Percentiles rank a stretch among this genome's conserved stretches.
Evolutionary conservation across 176 grass and related monocot genomes (phyloP).

Genomic region (Carex parvula): DNA sequence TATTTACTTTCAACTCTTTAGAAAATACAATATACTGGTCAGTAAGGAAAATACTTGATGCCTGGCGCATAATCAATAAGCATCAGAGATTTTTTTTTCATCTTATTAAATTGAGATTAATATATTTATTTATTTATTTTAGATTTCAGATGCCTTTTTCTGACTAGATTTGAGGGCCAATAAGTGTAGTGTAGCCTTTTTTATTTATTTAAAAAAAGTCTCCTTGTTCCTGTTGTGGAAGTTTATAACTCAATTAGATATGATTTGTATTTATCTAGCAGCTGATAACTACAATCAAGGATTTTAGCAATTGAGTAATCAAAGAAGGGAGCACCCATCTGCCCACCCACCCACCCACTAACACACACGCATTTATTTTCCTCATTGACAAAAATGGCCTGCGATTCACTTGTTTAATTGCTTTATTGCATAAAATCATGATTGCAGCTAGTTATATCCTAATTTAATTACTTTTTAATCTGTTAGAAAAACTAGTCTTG

Average conservation of each 20-base stretch:
- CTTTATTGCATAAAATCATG: background rate
- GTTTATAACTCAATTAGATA: background rate
- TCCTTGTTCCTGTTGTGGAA: background rate
- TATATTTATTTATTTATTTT: background rate
- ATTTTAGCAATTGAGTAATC: background rate
- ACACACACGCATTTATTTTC: background rate
- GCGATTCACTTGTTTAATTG: background rate
- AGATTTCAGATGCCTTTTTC: background rate
- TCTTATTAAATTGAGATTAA: background rate
- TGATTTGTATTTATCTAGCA: background rate
- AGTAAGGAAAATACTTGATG: too few relatives aligned
- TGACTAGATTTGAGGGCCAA: background rate
- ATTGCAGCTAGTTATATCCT: background rate
- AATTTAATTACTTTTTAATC: background rate
- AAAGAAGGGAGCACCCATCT: background rate
- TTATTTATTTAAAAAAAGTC: background rate
- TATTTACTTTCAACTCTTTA: constrained; percentile 9
- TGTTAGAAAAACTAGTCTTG: background rate
- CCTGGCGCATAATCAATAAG: too few relatives aligned
- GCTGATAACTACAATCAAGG: background rate
- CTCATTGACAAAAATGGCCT: background rate
- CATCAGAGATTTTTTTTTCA: background rate
- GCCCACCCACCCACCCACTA: background rate
- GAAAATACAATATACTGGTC: too few relatives aligned
- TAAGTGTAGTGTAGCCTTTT: background rate